A percentile compares a stretch with the other conserved stretches of the same genome.
phyloP scores from a whole-genome alignment of 768 basidiomycete genomes.

The Dentipellis sp. region DNA sequence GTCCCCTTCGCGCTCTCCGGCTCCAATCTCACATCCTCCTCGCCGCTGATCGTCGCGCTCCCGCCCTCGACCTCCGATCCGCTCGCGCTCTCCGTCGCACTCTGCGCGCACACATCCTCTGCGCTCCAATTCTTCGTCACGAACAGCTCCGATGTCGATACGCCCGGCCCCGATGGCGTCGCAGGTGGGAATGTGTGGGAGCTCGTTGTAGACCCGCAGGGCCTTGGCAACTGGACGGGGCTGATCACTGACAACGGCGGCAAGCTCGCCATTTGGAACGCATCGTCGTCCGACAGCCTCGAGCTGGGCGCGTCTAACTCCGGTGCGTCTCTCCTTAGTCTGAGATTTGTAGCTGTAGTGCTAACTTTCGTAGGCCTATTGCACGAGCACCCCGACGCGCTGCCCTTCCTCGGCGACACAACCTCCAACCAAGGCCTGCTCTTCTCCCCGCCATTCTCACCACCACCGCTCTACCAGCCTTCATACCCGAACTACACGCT shows the following conservation, averaged over 20 bases:
- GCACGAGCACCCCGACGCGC: slow-evolving; percentile 30
- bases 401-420: slow-evolving; percentile 64
- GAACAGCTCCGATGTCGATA: slow-evolving; percentile 31
- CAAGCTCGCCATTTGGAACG: slow-evolving; percentile 35
- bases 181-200: slow-evolving; percentile 30
- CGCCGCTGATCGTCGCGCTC: not conserved
- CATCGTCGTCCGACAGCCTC: slow-evolving; percentile 32
- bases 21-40: not conserved
- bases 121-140: slow-evolving; percentile 38
- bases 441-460: slow-evolving; percentile 52
- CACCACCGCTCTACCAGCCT: slow-evolving; percentile 25
- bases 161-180: slow-evolving; percentile 30
- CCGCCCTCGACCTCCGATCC: not conserved
- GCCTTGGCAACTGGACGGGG: slow-evolving; percentile 45
- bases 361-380: slow-evolving; percentile 32
- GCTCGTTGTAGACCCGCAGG: slow-evolving; percentile 32
- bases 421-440: slow-evolving; percentile 64
- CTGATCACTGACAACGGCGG: slow-evolving; percentile 34
- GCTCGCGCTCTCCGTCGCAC: slow-evolving; percentile 1
- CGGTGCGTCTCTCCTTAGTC: not conserved
- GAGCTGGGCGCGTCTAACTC: slow-evolving; percentile 45
- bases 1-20: not conserved
- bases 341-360: not conserved
- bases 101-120: not conserved
- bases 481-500: slow-evolving; percentile 73